Conservation (phyloP, 2,329 filamentous ascomycete genomes). For the Aspergillus amoenus region DNA sequence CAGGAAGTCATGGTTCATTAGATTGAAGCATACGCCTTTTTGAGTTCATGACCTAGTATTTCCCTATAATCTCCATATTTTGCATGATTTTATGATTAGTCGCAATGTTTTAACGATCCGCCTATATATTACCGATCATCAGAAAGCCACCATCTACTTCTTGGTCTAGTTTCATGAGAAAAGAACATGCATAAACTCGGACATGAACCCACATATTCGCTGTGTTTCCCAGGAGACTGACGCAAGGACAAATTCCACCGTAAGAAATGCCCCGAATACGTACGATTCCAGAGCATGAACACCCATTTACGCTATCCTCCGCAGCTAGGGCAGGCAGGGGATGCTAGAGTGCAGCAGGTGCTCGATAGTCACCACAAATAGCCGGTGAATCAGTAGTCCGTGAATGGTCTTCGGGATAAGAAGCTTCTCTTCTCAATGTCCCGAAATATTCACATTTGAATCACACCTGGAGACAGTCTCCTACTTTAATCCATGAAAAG, state of each 20-base stretch:
- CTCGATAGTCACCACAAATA: too few relatives aligned
- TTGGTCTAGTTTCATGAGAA: conserved; percentile 19
- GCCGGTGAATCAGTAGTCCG: background rate
- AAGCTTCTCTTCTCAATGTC: background rate
- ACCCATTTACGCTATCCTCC: background rate
- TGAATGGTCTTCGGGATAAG: background rate
- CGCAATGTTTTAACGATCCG: conserved; percentile 25
- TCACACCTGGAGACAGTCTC: background rate
- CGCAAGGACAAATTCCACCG: conserved; percentile 1
- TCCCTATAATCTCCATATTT: conserved; percentile 13
- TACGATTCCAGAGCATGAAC: background rate
- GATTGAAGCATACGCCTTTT: conserved; percentile 6
- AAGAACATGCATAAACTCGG: conserved; percentile 23
- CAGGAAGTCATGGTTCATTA: conserved; percentile 50
- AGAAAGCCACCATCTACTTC: conserved; percentile 23
- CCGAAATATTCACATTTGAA: background rate
- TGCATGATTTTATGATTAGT: conserved; percentile 32
- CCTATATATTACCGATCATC: conserved; percentile 16
- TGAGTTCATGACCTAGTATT: conserved; percentile 5
- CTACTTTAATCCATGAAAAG: background rate
- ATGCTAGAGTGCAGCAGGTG: too few relatives aligned
- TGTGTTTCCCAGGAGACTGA: background rate
- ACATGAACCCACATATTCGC: conserved; percentile 2
- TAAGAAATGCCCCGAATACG: background rate
- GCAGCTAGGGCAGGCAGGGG: background rate